phyloP scores from a whole-genome alignment of 2,329 filamentous ascomycete genomes.

The Trichophaea hybrida region DNA sequence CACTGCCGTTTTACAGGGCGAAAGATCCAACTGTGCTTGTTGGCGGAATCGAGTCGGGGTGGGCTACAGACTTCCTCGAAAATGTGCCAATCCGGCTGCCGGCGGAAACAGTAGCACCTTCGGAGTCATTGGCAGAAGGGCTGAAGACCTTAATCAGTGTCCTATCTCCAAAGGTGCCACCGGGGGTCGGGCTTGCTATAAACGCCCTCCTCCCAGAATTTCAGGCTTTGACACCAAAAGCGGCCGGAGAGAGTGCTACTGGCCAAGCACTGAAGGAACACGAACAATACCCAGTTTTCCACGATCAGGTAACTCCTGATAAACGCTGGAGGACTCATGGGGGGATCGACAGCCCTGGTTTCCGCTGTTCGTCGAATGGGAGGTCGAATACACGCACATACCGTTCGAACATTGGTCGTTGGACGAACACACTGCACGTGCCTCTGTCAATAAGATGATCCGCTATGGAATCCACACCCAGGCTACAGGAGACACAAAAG shows the following conservation, averaged over 20 bases:
- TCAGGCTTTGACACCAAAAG: constrained; percentile 17
- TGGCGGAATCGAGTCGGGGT: constrained; percentile 31
- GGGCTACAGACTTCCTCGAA: constrained; percentile 32
- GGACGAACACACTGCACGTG: constrained; percentile 22
- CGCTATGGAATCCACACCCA: constrained; percentile 12
- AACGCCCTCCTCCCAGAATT: too few relatives aligned
- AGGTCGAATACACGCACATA: constrained; percentile 34
- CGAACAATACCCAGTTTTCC: too few relatives aligned
- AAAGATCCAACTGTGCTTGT: constrained; percentile 33
- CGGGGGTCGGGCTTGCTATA: too few relatives aligned
- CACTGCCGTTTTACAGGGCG: constrained; percentile 28
- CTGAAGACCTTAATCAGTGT: too few relatives aligned
- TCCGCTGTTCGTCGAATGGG: constrained; percentile 36
- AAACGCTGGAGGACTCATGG: constrained; percentile 29
- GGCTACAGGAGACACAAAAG: too few relatives aligned
- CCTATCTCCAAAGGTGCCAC: too few relatives aligned
- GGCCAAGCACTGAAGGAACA: constrained; percentile 3
- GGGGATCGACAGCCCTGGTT: constrained; percentile 31
- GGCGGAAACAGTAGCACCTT: too few relatives aligned
- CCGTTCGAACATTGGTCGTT: constrained; percentile 30
- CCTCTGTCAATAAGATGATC: not conserved
- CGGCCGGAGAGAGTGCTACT: not conserved
- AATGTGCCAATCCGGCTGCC: constrained; percentile 25
- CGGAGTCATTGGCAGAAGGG: too few relatives aligned
- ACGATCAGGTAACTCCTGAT: too few relatives aligned